A percentile compares a stretch with the other conserved stretches of the same genome.
Conservation (phyloP, 306 rosid species). For the cucumber (Cucumis sativus) region DNA sequence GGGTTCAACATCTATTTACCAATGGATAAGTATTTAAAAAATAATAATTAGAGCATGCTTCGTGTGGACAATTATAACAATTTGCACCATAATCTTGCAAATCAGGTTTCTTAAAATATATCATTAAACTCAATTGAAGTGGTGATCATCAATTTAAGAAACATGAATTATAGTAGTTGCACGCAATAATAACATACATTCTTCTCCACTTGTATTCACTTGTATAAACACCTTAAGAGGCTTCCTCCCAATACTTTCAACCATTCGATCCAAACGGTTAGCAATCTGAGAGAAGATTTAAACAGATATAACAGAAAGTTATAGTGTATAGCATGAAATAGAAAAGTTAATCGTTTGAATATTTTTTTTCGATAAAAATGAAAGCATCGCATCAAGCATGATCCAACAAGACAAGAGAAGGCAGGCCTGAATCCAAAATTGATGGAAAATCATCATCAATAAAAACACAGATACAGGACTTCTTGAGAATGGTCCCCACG, state of each 20-base stretch:
- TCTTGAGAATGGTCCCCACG: neutral
- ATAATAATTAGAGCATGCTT: neutral
- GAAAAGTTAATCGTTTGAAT: neutral
- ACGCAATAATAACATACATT: constrained; percentile 38
- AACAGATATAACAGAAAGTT: neutral
- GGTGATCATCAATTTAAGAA: neutral
- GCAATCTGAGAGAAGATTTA: constrained; percentile 41
- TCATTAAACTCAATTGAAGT: neutral
- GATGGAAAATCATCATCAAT: neutral
- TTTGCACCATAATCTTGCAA: neutral
- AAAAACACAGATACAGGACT: neutral
- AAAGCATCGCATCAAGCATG: neutral
- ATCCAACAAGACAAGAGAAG: neutral
- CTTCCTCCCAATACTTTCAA: constrained; percentile 61
- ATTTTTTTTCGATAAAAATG: neutral
- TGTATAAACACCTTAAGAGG: constrained; percentile 76
- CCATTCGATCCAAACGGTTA: constrained; percentile 52
- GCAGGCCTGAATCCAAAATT: neutral
- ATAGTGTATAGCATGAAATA: neutral
- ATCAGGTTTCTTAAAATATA: neutral
- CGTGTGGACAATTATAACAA: neutral
- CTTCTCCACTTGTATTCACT: constrained; percentile 98
- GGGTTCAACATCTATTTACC: neutral
- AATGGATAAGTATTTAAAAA: neutral
- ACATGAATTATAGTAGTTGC: neutral